Base-by-base conservation (phyloP, 1,284 basidiomycete species). In the Ceratobasidium sp. region DNA sequence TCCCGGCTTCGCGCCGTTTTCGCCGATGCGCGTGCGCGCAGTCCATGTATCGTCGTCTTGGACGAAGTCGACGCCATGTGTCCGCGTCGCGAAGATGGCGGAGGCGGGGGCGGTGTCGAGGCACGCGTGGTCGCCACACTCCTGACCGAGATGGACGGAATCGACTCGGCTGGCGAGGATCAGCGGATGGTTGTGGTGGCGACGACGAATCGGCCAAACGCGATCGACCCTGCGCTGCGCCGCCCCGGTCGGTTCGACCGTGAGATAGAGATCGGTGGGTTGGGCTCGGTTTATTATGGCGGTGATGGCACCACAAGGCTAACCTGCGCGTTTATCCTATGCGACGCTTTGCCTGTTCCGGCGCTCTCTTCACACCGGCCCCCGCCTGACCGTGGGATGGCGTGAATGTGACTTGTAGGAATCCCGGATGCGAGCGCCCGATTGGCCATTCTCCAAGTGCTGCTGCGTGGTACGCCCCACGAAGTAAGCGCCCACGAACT, bases 11-110 rank as follows among this genome's bases (percentile, higher is more conserved):
- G 97, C 22, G 92, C 92, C 29, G 92, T 99, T 0, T 99, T 99
- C 83, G 89, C 88, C 34, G 91, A 96, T 80, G 98, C 98, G 0
- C 89, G 90, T 68, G 86, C 88, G 49, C 90, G 92, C 80, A 92
- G 91, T 78, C 97, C 97, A 0, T 96, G 94, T 80, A 95, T 99
- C 79, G 90, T 99, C 68, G 92, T 99, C 40, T 87, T 99, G 57
- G 98, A 99, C 82, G 98, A 99, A 85, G 92, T 99, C 1, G 98
- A 99, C 81, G 97, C 97, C 0, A 85, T 99, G 25, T 97, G 95
- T 76, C 98, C 98, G 0, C 88, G 91, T 71, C 86, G 98, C 61
- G 97, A 98, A 81, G 95, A 95, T 4, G 90, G 92, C 0, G 90
- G 90, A 0, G 85, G 86, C 49, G 94, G 95, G 0, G 94, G 95